phyloP scores from a whole-genome alignment of 2,329 filamentous ascomycete species.

The Ophiostoma sp. region DNA sequence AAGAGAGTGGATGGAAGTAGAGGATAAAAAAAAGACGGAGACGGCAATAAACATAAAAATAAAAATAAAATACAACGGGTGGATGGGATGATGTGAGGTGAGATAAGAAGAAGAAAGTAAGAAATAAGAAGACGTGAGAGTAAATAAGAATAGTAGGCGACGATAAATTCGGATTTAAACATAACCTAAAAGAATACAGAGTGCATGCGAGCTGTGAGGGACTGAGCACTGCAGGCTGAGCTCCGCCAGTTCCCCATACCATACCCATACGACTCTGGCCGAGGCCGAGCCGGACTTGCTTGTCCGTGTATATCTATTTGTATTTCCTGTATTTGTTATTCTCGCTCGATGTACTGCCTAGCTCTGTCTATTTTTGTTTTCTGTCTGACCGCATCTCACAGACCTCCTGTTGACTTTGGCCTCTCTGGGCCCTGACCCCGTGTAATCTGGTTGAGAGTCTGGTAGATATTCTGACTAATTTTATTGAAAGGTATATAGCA shows the following conservation, averaged over 20 bases:
- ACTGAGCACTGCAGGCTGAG: neutral
- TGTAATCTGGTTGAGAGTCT: too few relatives aligned
- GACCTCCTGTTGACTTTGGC: neutral
- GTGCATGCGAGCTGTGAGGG: neutral
- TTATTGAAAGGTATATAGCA: too few relatives aligned
- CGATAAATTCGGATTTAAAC: neutral
- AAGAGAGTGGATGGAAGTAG: neutral
- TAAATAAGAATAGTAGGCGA: neutral
- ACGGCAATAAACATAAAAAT: neutral
- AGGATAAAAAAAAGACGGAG: neutral
- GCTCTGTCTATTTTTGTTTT: neutral
- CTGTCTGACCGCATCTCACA: constrained; percentile 4
- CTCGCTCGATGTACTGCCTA: neutral
- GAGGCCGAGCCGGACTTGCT: neutral
- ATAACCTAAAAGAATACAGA: neutral
- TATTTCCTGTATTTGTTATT: neutral
- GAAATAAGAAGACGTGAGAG: neutral
- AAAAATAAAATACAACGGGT: neutral
- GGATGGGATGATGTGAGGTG: constrained; percentile 11
- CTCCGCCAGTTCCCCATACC: constrained; percentile 10
- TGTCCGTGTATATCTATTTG: neutral
- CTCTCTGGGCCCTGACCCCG: neutral
- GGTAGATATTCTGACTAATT: too few relatives aligned
- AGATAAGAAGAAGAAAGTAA: constrained; percentile 9
- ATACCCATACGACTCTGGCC: neutral